Conservation (phyloP, 768 basidiomycete species). For the Flagelloscypha sp. region DNA sequence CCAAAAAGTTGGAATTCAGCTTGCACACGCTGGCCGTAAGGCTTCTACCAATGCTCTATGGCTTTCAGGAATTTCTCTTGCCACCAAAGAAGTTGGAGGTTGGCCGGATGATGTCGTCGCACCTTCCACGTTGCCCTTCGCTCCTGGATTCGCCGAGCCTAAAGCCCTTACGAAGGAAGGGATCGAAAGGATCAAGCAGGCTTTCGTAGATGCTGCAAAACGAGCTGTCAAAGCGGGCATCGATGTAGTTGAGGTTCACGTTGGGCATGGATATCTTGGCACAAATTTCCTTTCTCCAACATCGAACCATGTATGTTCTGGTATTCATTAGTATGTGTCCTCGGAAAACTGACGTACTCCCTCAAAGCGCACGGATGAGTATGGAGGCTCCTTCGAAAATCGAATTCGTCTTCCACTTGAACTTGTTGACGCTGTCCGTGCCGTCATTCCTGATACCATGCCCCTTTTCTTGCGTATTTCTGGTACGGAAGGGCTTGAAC, state of each 20-base stretch:
- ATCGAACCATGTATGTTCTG: slow-evolving; percentile 75
- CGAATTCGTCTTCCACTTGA: slow-evolving; percentile 54
- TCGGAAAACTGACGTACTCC: slow-evolving; percentile 48
- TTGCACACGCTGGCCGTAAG: slow-evolving; percentile 74
- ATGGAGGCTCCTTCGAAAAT: slow-evolving; percentile 68
- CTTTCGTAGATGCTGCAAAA: slow-evolving; percentile 44
- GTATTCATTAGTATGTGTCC: slow-evolving; percentile 62
- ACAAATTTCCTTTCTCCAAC: slow-evolving; percentile 66
- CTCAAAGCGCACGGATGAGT: slow-evolving; percentile 63
- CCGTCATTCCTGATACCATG: slow-evolving; percentile 47
- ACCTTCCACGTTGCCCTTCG: slow-evolving; percentile 43
- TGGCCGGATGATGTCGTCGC: slow-evolving; percentile 49
- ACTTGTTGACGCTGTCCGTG: slow-evolving; percentile 55
- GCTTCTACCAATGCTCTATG: slow-evolving; percentile 58
- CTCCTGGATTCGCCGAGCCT: slow-evolving; percentile 38
- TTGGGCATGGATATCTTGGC: slow-evolving; percentile 57
- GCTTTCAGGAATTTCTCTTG: slow-evolving; percentile 29
- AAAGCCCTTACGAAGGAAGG: slow-evolving; percentile 48
- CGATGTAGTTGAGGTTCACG: slow-evolving; percentile 65
- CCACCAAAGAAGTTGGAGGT: slow-evolving; percentile 33
- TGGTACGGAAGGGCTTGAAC: slow-evolving; percentile 68
- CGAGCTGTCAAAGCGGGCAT: slow-evolving; percentile 53
- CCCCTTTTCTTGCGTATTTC: slow-evolving; percentile 71
- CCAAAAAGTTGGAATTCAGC: slow-evolving; percentile 44
- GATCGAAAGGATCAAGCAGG: slow-evolving; percentile 47